These are phyloP conservation scores for Lichtheimia ramosa DNA, from an alignment of 371 early-diverging fungal species.

Conservation along the genomic window DNA sequence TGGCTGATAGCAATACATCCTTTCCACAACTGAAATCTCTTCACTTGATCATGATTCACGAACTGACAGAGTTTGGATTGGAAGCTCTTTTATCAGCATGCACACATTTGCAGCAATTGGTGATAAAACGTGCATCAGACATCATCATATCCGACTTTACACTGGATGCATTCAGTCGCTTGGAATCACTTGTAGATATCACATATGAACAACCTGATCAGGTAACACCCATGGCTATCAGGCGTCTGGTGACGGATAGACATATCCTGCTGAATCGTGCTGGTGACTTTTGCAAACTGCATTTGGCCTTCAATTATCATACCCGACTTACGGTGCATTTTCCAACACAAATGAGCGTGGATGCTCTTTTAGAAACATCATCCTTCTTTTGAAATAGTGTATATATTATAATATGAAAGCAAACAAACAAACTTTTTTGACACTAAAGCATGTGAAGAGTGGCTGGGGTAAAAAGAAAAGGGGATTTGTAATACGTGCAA, in stretches of 20 bases:
- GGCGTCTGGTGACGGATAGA: background rate
- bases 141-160: background rate
- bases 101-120: background rate
- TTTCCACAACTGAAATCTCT: background rate
- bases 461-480: too few relatives aligned
- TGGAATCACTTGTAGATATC: background rate
- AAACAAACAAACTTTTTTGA: too few relatives aligned
- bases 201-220: constrained; percentile 6
- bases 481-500: background rate
- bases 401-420: background rate
- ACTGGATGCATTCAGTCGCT: background rate
- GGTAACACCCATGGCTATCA: background rate
- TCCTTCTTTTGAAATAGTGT: background rate
- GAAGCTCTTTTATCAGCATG: background rate
- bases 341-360: constrained; percentile 1
- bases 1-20: too few relatives aligned
- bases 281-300: background rate
- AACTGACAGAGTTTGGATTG: background rate
- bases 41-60: background rate
- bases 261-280: background rate
- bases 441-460: too few relatives aligned
- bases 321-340: constrained; percentile 3
- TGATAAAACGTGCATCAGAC: background rate
- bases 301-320: constrained; percentile 7
- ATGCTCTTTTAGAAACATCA: background rate